Percentiles rank a stretch among this genome's conserved stretches.
phyloP scores from a whole-genome alignment of 768 basidiomycete species.

The Psilocybe sp. region DNA sequence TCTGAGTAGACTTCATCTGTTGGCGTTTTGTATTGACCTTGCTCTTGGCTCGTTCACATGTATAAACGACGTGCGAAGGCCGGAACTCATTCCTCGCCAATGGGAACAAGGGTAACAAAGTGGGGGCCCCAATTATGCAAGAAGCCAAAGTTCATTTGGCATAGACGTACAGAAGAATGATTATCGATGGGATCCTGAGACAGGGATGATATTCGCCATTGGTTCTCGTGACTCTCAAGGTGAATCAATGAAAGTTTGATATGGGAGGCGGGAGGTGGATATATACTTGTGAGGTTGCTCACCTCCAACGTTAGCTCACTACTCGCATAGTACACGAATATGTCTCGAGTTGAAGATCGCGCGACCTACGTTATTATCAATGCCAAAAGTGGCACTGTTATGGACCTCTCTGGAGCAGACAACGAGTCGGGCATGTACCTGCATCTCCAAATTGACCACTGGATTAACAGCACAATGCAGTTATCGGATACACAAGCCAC shows the following conservation, averaged over 20 bases:
- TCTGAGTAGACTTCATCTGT: no score
- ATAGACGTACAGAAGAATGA: no score
- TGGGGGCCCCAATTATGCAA: background rate
- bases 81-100: background rate
- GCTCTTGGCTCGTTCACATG: background rate
- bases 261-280: no score
- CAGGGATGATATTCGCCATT: no score
- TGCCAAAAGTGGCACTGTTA: constrained; percentile 33
- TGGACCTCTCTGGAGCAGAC: constrained; percentile 45
- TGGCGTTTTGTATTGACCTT: background rate
- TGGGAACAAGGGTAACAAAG: background rate
- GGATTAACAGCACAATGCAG: constrained; percentile 18
- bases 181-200: no score
- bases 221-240: no score
- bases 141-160: background rate
- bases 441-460: background rate
- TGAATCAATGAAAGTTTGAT: no score
- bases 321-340: background rate
- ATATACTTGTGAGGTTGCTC: no score
- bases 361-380: constrained; percentile 33
- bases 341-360: constrained; percentile 22
- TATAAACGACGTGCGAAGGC: background rate
- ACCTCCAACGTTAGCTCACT: background rate
- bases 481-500: constrained; percentile 40
- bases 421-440: constrained; percentile 27